A percentile compares a stretch with the other conserved stretches of the same genome.
These are phyloP conservation scores for Mucor ambiguus DNA, from an alignment of 371 early-diverging fungal genomes.

Conservation along the genomic window DNA sequence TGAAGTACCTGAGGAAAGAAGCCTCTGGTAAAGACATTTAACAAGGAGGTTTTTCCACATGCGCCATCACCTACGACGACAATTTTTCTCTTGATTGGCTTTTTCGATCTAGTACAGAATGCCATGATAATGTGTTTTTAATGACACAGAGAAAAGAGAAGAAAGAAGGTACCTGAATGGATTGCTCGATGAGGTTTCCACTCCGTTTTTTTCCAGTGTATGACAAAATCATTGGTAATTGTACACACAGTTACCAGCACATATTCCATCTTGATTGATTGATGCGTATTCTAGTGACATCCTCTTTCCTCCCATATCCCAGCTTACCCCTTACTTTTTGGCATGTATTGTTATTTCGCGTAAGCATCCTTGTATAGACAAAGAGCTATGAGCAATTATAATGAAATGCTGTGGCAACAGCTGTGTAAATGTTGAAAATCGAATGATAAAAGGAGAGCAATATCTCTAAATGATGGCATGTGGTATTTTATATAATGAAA, in stretches of 20 bases:
- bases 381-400: too few relatives aligned
- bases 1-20: conserved; percentile 61
- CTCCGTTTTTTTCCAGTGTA: conserved; percentile 1
- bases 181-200: neutral
- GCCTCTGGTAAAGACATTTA: conserved; percentile 62
- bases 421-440: too few relatives aligned
- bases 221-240: neutral
- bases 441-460: too few relatives aligned
- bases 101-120: conserved; percentile 6
- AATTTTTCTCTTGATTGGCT: conserved; percentile 21
- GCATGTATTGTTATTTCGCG: neutral
- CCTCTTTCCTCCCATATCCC: neutral
- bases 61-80: conserved; percentile 62
- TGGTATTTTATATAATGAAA: too few relatives aligned
- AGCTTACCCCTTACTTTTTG: neutral
- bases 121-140: neutral
- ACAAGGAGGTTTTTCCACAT: conserved; percentile 67
- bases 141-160: neutral
- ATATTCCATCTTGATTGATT: neutral
- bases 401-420: too few relatives aligned
- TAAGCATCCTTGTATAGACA: too few relatives aligned
- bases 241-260: neutral
- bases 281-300: neutral
- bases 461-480: too few relatives aligned
- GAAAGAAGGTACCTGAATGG: neutral